phyloP scores from a whole-genome alignment of 148 eudicot species.

The Amaranthus hypochondriacus region DNA sequence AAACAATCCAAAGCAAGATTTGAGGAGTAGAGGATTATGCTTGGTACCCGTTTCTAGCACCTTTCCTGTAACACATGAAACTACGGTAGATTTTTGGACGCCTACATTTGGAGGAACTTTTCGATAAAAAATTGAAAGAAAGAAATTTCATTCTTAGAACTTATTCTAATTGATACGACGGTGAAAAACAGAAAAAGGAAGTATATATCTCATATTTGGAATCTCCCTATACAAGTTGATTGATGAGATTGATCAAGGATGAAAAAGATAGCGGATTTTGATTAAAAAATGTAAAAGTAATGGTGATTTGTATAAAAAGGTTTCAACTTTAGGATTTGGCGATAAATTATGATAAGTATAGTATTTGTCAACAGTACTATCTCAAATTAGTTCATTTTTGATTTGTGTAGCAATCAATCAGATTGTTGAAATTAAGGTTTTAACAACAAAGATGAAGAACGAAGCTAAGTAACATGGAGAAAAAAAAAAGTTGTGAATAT shows the following conservation, averaged over 20 bases:
- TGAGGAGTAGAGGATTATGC: slow-evolving; percentile 81
- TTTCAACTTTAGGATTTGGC: background rate
- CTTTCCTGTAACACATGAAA: slow-evolving; percentile 80
- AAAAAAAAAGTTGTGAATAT: slow-evolving; percentile 12
- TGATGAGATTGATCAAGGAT: slow-evolving; percentile 4
- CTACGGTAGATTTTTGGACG: slow-evolving; percentile 89
- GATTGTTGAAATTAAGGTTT: slow-evolving; percentile 14
- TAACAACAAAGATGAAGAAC: background rate
- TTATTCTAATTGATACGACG: slow-evolving; percentile 25
- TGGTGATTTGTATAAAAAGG: background rate
- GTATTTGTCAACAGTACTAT: slow-evolving; percentile 11
- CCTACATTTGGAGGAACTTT: slow-evolving; percentile 88
- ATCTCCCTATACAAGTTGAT: slow-evolving; percentile 23
- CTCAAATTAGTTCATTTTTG: no score
- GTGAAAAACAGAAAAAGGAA: slow-evolving; percentile 7
- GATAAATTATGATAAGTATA: slow-evolving; percentile 7
- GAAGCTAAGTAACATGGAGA: background rate
- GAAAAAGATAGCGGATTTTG: background rate
- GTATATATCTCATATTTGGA: slow-evolving; percentile 18
- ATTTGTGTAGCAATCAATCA: no score
- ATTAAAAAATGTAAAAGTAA: no score
- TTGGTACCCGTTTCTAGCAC: slow-evolving; percentile 91
- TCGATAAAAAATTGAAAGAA: slow-evolving; percentile 32
- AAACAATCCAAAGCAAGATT: slow-evolving; percentile 65
- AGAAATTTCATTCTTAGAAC: slow-evolving; percentile 1